Base-by-base conservation (phyloP, 2,329 filamentous ascomycete species). In the Monilinia aucupariae region DNA sequence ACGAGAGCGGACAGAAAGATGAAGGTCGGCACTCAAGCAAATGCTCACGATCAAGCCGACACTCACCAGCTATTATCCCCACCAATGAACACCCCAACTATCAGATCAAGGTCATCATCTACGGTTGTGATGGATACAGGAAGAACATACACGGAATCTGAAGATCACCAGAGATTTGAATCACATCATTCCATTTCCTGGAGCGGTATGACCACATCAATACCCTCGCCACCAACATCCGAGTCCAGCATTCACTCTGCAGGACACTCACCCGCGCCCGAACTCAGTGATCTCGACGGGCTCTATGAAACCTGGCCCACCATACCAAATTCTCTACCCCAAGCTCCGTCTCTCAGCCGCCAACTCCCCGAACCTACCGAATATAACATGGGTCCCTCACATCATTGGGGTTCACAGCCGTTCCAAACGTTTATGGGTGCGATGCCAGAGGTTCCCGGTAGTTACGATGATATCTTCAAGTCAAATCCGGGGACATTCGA, bases 361-460 rank as follows among this genome's bases (percentile, higher is more conserved):
- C 61, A 58, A 34, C 32, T 56, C 6, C 50, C 59, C 7, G 62
- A 61, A 27, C 30, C 55, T 47, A 27, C 49, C 15, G 69, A 71
- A 60, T 74, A 71, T 51, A 56, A 49, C n/a, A 67, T 69, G 20
- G 64, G 67, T 2, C 69, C 66, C 53, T 67, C 71, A 13, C 65
- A 64, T 22, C 41, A 56, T n/a, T 73, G 71, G 71, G 68, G 69
- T 2, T 61, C 49, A 15, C 68, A 71, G 51, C 69, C 70, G 2
- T 74, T 73, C 62, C 71, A 73, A 61, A 71, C 71, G 10, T 72
- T 72, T 55, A 73, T 73, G 71, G 72, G 71, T 8, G 67, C 71
- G 13, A 70, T 71, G 66, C 65, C 68, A 10, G 70, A 73, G 49
- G 56, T 47, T 13, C 34, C 48, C 10, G 39, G 69, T 17, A 70